Conservation (phyloP, 1,284 basidiomycete species). For the Moesziomyces aphidis region DNA sequence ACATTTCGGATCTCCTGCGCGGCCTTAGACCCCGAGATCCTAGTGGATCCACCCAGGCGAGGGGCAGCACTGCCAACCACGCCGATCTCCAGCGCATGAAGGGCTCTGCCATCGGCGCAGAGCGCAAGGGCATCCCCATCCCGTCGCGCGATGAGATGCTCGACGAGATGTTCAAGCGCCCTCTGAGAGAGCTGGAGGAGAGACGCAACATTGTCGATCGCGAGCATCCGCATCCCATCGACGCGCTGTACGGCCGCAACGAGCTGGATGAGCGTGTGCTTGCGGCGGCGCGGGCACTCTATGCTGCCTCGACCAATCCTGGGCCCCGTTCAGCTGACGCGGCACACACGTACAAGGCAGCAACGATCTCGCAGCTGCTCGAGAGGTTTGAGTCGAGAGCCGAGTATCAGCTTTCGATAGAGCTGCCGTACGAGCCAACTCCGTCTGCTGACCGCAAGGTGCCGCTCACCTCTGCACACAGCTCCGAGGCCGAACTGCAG, state of each 20-base stretch:
- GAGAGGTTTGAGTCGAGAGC: conserved; percentile 38
- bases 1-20: conserved; percentile 52
- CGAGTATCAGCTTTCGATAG: conserved; percentile 54
- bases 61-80: conserved; percentile 6
- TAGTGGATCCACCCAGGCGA: not conserved
- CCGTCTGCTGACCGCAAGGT: conserved; percentile 52
- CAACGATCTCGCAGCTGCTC: conserved; percentile 27
- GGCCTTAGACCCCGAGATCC: conserved; percentile 22
- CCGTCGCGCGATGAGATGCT: conserved; percentile 50
- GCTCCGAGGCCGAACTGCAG: conserved; percentile 51
- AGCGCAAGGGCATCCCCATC: conserved; percentile 40
- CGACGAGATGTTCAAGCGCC: conserved; percentile 49
- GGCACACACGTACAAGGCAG: conserved; percentile 17
- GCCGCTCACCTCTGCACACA: conserved; percentile 47
- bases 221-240: conserved; percentile 57
- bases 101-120: conserved; percentile 42
- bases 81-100: conserved; percentile 48
- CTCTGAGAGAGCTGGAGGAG: conserved; percentile 41
- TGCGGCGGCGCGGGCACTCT: conserved; percentile 45
- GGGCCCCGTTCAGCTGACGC: conserved; percentile 4
- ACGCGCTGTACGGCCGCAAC: conserved; percentile 55
- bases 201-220: conserved; percentile 35
- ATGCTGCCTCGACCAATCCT: conserved; percentile 21
- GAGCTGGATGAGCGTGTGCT: conserved; percentile 60
- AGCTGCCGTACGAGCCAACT: conserved; percentile 62